Percentiles rank a stretch among this genome's conserved stretches.
Evolutionary conservation across 1,284 basidiomycete species (phyloP).

Genomic region (Moesziomyces sp.): DNA sequence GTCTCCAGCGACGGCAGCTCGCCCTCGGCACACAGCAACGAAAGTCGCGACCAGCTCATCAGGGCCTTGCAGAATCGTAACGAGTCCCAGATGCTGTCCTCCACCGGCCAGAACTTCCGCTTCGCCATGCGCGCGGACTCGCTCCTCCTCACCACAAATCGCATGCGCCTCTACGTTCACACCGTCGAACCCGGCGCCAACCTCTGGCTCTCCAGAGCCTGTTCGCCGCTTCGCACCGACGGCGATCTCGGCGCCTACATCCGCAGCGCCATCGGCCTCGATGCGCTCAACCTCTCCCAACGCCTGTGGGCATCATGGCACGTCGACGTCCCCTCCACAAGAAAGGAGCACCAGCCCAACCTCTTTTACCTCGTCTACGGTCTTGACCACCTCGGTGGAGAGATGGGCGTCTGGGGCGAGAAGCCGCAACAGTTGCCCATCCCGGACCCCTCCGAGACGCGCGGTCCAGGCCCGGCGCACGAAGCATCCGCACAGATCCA

Average conservation of each 20-base stretch:
- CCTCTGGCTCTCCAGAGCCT: conserved; percentile 45
- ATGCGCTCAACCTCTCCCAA: conserved; percentile 38
- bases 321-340: conserved; percentile 34
- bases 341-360: conserved; percentile 47
- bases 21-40: conserved; percentile 9
- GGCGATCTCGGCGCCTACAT: conserved; percentile 49
- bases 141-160: conserved; percentile 45
- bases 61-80: conserved; percentile 21
- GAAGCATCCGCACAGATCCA: conserved; percentile 34
- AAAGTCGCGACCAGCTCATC: conserved; percentile 32
- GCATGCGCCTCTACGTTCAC: conserved; percentile 51
- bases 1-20: conserved; percentile 32
- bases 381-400: conserved; percentile 47
- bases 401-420: conserved; percentile 50
- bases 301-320: conserved; percentile 50
- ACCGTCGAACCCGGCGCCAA: conserved; percentile 50
- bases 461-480: conserved; percentile 13
- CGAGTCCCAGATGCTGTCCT: conserved; percentile 34
- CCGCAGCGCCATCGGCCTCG: conserved; percentile 44
- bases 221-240: conserved; percentile 45
- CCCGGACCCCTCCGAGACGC: not conserved
- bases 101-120: conserved; percentile 26
- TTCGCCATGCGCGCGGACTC: conserved; percentile 47
- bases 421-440: conserved; percentile 24
- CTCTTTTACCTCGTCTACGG: conserved; percentile 52